Conservation (phyloP, 345 rosid species). For the Eucalyptus melliodora region DNA sequence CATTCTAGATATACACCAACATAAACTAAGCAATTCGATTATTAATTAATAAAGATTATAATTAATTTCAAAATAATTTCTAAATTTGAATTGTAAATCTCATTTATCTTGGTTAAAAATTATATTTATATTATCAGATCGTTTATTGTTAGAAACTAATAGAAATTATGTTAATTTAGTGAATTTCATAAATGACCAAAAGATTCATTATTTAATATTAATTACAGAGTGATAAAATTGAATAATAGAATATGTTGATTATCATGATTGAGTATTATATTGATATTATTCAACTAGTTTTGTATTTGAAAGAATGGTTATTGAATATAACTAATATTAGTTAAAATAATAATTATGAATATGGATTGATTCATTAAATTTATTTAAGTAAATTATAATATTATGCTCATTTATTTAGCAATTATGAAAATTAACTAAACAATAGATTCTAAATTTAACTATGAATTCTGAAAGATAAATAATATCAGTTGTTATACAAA, state of each 20-base stretch:
- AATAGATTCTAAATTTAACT: background rate
- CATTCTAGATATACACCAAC: background rate
- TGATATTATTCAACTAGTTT: background rate
- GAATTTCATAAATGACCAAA: background rate
- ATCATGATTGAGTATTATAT: background rate
- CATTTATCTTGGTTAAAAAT: background rate
- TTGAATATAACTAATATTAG: background rate
- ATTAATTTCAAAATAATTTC: background rate
- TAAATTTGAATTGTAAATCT: background rate
- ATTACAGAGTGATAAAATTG: background rate
- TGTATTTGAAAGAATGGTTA: background rate
- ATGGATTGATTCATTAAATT: background rate
- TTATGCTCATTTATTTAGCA: fast-evolving
- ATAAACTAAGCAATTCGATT: background rate
- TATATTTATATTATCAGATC: background rate
- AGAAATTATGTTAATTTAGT: background rate
- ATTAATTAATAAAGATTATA: background rate
- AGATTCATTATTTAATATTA: background rate
- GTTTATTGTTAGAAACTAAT: background rate
- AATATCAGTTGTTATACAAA: background rate
- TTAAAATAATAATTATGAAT: background rate
- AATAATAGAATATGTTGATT: background rate
- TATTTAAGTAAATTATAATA: background rate
- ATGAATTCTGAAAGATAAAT: background rate
- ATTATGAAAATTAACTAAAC: fast-evolving